Base-by-base conservation (phyloP, 2,329 filamentous ascomycete genomes). In the Drechslerella coelobrocha region DNA sequence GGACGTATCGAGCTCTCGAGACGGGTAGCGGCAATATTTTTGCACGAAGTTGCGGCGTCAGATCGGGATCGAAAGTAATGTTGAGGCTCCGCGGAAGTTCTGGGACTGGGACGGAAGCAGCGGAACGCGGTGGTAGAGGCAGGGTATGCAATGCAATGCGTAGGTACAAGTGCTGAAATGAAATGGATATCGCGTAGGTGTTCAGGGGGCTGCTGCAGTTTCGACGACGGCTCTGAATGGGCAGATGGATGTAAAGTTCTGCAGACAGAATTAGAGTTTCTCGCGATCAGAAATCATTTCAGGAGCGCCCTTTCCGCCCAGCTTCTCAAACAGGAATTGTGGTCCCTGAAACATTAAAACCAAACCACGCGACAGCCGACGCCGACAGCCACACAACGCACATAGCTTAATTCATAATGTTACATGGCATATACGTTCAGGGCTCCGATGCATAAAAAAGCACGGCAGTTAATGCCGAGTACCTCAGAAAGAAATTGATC, bases 101-200 rank as follows among this genome's bases (percentile, higher is more conserved):
- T n/a, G n/a, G n/a, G n/a, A n/a, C n/a, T n/a, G n/a, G n/a, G n/a
- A n/a, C n/a, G 12, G 34, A 14, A 39, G 34, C 34, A n/a, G 34
- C 5, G 12, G 34, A n/a, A 34, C 12, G 29, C 12, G 34, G 34
- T 39, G 4, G 34, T n/a, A 14, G 12, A 39, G 34, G 34, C 12
- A n/a, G 12, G 5, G 12, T 14, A 34, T 34, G 29, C 29, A 34
- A 29, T 78, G 77, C 77, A 75, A 77, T 39, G 74, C 76, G 23
- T 63, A 78, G 14, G 74, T 76, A 43, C 14, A 50, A 19, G 45
- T n/a, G n/a, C n/a, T n/a, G n/a, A n/a, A 39, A 14, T n/a, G 34
- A 10, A 14, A 12, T 34, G 6, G 29, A 34, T 34, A 34, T 34
- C 29, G 29, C 29, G n/a, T 34, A 6, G 37, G 37, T 8, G n/a